Evolutionary conservation across 495 filamentous ascomycete species (phyloP).

Genomic region (Penicillium herquei): DNA sequence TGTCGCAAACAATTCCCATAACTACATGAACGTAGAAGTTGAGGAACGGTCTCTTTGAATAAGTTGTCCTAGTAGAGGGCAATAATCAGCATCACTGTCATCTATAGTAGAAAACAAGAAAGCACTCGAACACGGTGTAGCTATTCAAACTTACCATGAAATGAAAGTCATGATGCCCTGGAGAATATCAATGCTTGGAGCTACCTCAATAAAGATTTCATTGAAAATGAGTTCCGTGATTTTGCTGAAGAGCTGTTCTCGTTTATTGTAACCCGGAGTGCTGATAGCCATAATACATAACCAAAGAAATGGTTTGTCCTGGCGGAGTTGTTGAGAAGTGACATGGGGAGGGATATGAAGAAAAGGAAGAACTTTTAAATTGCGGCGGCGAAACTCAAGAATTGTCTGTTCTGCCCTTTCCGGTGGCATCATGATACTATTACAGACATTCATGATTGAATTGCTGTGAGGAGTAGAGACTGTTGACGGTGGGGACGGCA

Average conservation of each 20-base stretch:
- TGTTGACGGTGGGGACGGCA: conserved; percentile 17
- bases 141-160: conserved; percentile 34
- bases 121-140: too few relatives aligned
- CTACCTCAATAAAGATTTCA: conserved; percentile 45
- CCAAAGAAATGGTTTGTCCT: conserved; percentile 52
- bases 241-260: conserved; percentile 33
- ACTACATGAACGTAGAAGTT: conserved; percentile 48
- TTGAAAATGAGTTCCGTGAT: conserved; percentile 44
- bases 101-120: background rate
- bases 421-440: conserved; percentile 20
- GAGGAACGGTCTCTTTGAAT: conserved; percentile 23
- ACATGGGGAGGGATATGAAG: conserved; percentile 40
- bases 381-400: conserved; percentile 38
- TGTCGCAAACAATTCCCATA: conserved; percentile 50
- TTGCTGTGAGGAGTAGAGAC: background rate
- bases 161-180: conserved; percentile 50
- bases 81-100: background rate
- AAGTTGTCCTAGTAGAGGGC: conserved; percentile 13
- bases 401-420: conserved; percentile 41
- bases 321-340: conserved; percentile 45
- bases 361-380: conserved; percentile 45
- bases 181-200: conserved; percentile 55
- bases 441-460: conserved; percentile 9
- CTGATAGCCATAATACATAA: conserved; percentile 51
- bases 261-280: conserved; percentile 29